Conservation (phyloP, 805 yeast species). For the Candida parachauliodes region DNA sequence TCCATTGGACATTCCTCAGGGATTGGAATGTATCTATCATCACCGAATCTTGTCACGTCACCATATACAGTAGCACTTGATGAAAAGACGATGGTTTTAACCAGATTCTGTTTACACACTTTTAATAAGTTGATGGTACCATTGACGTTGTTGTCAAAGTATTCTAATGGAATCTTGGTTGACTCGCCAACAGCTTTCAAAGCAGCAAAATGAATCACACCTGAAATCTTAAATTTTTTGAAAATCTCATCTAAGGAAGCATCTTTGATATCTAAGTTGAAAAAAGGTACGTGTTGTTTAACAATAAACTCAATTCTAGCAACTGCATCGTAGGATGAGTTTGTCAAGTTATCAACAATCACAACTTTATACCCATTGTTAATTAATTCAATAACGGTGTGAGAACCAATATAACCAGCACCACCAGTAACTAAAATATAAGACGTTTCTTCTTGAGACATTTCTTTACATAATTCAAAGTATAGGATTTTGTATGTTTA, state of each 20-base stretch:
- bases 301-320: constrained; percentile 57
- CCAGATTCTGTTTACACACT: constrained; percentile 45
- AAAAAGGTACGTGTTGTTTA: constrained; percentile 48
- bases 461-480: not conserved
- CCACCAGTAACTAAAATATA: constrained; percentile 75
- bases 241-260: constrained; percentile 48
- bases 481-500: not conserved
- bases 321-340: constrained; percentile 65
- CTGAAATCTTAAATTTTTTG: constrained; percentile 43
- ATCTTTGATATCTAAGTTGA: constrained; percentile 54
- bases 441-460: no score
- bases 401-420: constrained; percentile 84
- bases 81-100: constrained; percentile 61
- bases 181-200: constrained; percentile 83
- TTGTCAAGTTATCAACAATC: constrained; percentile 66
- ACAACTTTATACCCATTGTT: constrained; percentile 64
- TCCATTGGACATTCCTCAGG: constrained; percentile 75
- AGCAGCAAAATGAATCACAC: constrained; percentile 79
- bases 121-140: constrained; percentile 61
- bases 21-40: constrained; percentile 60
- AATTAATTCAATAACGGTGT: constrained; percentile 63
- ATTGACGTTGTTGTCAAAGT: constrained; percentile 63
- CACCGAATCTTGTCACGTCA: constrained; percentile 66
- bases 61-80: constrained; percentile 85
- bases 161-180: constrained; percentile 59